These are phyloP conservation scores for Bocquillonia castaneifolia DNA, from an alignment of 441 rosid genomes.

Conservation along the genomic window DNA sequence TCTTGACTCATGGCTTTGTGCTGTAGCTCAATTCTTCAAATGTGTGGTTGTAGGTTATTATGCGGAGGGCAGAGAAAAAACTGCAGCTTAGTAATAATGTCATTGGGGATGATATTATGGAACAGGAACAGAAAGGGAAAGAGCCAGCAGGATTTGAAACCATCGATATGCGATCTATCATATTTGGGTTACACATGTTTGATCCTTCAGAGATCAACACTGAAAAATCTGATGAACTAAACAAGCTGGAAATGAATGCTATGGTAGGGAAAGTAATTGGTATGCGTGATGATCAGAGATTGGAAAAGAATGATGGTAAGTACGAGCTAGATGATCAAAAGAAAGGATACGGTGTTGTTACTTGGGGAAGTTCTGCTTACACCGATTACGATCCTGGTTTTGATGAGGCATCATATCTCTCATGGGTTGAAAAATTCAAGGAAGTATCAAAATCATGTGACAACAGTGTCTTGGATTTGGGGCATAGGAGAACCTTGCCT, in stretches of 20 bases:
- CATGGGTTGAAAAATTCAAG: constrained; percentile 81
- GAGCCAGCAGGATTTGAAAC: constrained; percentile 46
- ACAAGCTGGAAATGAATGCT: constrained; percentile 48
- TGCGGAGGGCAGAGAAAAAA: constrained; percentile 76
- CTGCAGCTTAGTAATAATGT: constrained; percentile 76
- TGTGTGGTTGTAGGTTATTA: constrained; percentile 52
- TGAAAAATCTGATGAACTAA: constrained; percentile 43
- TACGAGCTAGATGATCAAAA: constrained; percentile 45
- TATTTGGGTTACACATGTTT: constrained; percentile 68
- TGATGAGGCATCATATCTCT: constrained; percentile 78
- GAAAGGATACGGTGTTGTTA: constrained; percentile 21
- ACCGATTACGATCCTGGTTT: constrained; percentile 46
- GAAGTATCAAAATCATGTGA: constrained; percentile 44
- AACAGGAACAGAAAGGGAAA: constrained; percentile 39
- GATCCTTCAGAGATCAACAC: constrained; percentile 43
- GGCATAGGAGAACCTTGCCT: constrained; percentile 39
- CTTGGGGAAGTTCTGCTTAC: constrained; percentile 31
- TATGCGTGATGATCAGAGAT: constrained; percentile 39
- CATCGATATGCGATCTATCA: constrained; percentile 58
- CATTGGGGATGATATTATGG: constrained; percentile 48
- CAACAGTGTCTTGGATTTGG: constrained; percentile 33
- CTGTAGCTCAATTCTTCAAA: constrained; percentile 1
- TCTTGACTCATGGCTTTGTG: constrained; percentile 8
- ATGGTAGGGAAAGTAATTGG: constrained; percentile 64
- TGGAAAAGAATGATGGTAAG: constrained; percentile 39